Evolutionary conservation across 2,329 filamentous ascomycete genomes (phyloP).

Genomic region (Thyridium curvatum): DNA sequence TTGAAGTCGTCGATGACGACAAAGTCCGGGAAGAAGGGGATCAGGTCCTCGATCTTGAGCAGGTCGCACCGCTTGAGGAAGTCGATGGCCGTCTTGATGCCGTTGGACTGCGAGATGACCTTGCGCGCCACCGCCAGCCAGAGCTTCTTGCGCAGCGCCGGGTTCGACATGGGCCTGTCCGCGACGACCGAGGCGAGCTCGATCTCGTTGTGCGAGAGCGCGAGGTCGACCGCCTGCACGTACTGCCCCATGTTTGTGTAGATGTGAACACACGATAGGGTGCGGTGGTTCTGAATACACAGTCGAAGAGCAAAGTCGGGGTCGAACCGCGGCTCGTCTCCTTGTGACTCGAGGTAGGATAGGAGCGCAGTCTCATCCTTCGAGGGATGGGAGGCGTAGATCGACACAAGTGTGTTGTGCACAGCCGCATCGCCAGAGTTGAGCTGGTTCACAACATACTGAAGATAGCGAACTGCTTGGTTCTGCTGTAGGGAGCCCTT

Average conservation of each 20-base stretch:
- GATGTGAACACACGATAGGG: conserved; percentile 92
- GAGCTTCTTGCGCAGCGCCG: conserved; percentile 79
- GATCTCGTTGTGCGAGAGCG: conserved; percentile 81
- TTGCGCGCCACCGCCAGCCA: conserved; percentile 95
- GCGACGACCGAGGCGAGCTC: conserved; percentile 87
- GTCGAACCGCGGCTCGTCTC: conserved; percentile 81
- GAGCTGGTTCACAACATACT: conserved; percentile 85
- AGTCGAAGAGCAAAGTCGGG: conserved; percentile 92
- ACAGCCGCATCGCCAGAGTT: conserved; percentile 77
- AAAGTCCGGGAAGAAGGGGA: conserved; percentile 98
- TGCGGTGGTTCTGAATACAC: conserved; percentile 89
- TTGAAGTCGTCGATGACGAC: conserved; percentile 99
- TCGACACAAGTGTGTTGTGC: conserved; percentile 94
- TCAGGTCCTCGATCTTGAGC: conserved; percentile 90
- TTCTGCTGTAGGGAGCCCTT: conserved; percentile 66
- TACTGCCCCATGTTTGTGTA: conserved; percentile 97
- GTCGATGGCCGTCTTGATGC: conserved; percentile 89
- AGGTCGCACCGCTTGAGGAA: conserved; percentile 89
- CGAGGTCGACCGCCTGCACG: conserved; percentile 85
- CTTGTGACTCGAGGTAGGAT: conserved; percentile 85
- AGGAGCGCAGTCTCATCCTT: conserved; percentile 80
- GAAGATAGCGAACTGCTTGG: conserved; percentile 88
- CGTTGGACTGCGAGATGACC: conserved; percentile 61
- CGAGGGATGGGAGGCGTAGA: conserved; percentile 83
- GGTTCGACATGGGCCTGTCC: conserved; percentile 73